A percentile compares a stretch with the other conserved stretches of the same genome.
Evolutionary conservation across 371 early-diverging fungal species (phyloP).

Genomic region (Mucor saturninus): DNA sequence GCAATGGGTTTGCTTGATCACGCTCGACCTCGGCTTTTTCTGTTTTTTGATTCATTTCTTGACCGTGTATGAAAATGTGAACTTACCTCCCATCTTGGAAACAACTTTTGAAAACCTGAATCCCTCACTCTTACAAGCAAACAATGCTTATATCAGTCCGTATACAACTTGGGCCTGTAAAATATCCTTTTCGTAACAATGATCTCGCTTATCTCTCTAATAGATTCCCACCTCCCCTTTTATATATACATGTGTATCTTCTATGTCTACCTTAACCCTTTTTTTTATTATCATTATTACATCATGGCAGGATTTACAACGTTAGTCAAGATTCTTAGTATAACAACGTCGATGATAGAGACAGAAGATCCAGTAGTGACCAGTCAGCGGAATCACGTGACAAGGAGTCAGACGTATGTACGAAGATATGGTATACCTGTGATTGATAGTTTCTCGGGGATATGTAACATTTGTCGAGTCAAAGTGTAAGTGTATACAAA

Average conservation of each 20-base stretch:
- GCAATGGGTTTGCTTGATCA: slow-evolving; percentile 55
- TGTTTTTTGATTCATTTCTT: slow-evolving; percentile 45
- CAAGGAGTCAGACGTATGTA: slow-evolving; percentile 70
- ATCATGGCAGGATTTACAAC: slow-evolving; percentile 36
- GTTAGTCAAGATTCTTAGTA: slow-evolving; percentile 41
- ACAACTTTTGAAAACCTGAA: neutral
- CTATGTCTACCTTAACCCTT: slow-evolving; percentile 22
- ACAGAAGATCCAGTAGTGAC: slow-evolving; percentile 61
- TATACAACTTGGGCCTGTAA: slow-evolving; percentile 8
- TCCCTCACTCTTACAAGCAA: neutral
- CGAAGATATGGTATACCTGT: slow-evolving; percentile 72
- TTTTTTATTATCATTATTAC: slow-evolving; percentile 4
- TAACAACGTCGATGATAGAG: slow-evolving; percentile 50
- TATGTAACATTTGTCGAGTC: slow-evolving; percentile 79
- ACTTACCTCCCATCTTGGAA: neutral
- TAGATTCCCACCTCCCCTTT: too few relatives aligned
- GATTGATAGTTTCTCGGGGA: slow-evolving; percentile 59
- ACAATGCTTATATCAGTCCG: neutral
- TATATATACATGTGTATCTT: too few relatives aligned
- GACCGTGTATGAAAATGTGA: slow-evolving; percentile 2
- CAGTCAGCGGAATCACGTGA: slow-evolving; percentile 34
- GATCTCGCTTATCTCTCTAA: too few relatives aligned
- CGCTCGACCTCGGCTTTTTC: slow-evolving; percentile 50
- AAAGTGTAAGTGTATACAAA: slow-evolving; percentile 39
- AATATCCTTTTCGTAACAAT: slow-evolving; percentile 27